Evolutionary conservation across 2,329 filamentous ascomycete genomes (phyloP).

Genomic region (Penicillium aurantiogriseum): DNA sequence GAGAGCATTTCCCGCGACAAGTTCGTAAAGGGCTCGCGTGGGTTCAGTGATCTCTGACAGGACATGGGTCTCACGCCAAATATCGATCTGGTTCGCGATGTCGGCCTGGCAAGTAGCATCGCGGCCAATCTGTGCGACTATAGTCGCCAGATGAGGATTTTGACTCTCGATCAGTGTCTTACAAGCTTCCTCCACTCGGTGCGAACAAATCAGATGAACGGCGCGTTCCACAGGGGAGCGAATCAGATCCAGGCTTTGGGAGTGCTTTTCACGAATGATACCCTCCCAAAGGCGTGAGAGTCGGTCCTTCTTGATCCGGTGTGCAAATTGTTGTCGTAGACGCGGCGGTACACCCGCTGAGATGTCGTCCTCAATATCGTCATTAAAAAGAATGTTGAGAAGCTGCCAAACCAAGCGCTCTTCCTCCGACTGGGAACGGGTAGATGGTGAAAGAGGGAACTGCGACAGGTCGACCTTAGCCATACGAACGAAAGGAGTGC

Average conservation of each 20-base stretch:
- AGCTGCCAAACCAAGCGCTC: slow-evolving; percentile 72
- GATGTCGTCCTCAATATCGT: slow-evolving; percentile 50
- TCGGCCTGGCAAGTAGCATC: slow-evolving; percentile 68
- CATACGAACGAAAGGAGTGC: slow-evolving; percentile 57
- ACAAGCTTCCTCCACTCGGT: slow-evolving; percentile 80
- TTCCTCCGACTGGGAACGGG: slow-evolving; percentile 31
- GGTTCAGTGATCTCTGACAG: slow-evolving; percentile 83
- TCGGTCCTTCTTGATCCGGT: slow-evolving; percentile 50
- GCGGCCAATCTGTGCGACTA: slow-evolving; percentile 78
- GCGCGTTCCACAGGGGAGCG: slow-evolving; percentile 76
- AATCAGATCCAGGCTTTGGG: slow-evolving; percentile 64
- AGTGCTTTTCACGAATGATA: slow-evolving; percentile 60
- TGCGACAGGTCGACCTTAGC: slow-evolving; percentile 34
- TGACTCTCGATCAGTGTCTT: slow-evolving; percentile 71
- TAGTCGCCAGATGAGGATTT: slow-evolving; percentile 78
- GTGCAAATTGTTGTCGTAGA: slow-evolving; percentile 39
- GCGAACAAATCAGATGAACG: slow-evolving; percentile 72
- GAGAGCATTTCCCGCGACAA: slow-evolving; percentile 84
- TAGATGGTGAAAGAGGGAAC: slow-evolving; percentile 31
- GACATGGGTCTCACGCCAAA: slow-evolving; percentile 80
- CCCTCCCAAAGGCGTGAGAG: slow-evolving; percentile 44
- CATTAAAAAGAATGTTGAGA: slow-evolving; percentile 81
- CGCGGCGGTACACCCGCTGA: slow-evolving; percentile 42
- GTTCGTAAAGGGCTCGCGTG: slow-evolving; percentile 82
- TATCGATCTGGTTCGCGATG: slow-evolving; percentile 74